Conservation (phyloP, 352 stramenopile species). For the Phytophthora ramorum region DNA sequence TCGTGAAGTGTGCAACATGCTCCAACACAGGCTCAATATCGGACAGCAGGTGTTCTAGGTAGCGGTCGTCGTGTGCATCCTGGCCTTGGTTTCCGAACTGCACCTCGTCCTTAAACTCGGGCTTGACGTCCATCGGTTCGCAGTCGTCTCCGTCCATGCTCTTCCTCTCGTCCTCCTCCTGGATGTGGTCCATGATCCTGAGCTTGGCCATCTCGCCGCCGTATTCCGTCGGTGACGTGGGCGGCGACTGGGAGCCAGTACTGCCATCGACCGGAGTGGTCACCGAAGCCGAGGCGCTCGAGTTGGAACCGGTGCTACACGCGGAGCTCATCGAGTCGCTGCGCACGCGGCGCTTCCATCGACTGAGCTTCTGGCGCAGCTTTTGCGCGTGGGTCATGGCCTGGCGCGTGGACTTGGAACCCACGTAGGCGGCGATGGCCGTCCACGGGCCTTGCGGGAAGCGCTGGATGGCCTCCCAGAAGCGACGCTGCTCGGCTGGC, state of each 20-base stretch:
- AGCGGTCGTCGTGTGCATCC: slow-evolving; percentile 41
- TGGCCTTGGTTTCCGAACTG: slow-evolving; percentile 21
- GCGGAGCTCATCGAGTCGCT: slow-evolving; percentile 31
- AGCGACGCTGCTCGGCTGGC: slow-evolving; percentile 49
- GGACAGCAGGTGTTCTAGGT: slow-evolving; percentile 53
- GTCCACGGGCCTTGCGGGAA: slow-evolving; percentile 73
- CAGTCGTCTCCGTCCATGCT: slow-evolving; percentile 23
- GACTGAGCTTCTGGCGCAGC: slow-evolving; percentile 68
- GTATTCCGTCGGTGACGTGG: slow-evolving; percentile 36
- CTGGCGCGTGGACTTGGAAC: slow-evolving; percentile 69
- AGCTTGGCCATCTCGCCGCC: slow-evolving; percentile 31
- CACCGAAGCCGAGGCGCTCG: slow-evolving; percentile 25
- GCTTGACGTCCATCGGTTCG: slow-evolving; percentile 31
- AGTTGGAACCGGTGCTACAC: slow-evolving; percentile 22
- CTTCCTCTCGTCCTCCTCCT: slow-evolving; percentile 33
- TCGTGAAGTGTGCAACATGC: slow-evolving; percentile 58
- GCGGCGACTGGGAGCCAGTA: slow-evolving; percentile 28
- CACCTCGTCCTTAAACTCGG: slow-evolving; percentile 18
- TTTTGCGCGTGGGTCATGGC: slow-evolving; percentile 79
- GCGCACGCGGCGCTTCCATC: slow-evolving; percentile 59
- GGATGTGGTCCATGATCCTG: slow-evolving; percentile 35
- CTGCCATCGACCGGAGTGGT: slow-evolving; percentile 21
- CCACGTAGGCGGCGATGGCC: slow-evolving; percentile 63
- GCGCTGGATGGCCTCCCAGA: slow-evolving; percentile 64
- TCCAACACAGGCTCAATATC: slow-evolving; percentile 63